A percentile compares a stretch with the other conserved stretches of the same genome.
Evolutionary conservation across 2,329 filamentous ascomycete species (phyloP).

Genomic region (Phoma herbarum): DNA sequence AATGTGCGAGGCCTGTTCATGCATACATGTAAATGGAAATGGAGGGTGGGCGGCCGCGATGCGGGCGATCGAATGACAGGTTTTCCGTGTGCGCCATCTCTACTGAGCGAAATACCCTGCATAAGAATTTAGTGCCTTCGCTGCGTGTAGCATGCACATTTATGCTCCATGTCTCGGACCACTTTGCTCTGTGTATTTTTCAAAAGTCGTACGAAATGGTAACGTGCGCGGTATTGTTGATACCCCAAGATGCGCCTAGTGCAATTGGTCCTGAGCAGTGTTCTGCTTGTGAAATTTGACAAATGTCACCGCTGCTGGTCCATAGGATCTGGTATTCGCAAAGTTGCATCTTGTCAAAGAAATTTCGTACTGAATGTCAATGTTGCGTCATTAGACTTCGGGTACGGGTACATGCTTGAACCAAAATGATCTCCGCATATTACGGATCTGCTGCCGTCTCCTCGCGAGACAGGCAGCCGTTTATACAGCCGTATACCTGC

Average conservation of each 20-base stretch:
- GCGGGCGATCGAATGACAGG: constrained; percentile 40
- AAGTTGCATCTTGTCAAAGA: constrained; percentile 21
- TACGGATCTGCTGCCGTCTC: constrained; percentile 45
- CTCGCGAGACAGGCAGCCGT: constrained; percentile 42
- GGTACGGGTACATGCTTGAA: constrained; percentile 33
- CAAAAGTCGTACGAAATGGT: not conserved
- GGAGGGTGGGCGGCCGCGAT: constrained; percentile 37
- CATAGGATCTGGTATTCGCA: constrained; percentile 14
- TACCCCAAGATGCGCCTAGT: not conserved
- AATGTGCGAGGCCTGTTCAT: constrained; percentile 38
- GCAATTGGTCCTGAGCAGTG: not conserved
- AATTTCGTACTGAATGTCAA: constrained; percentile 23
- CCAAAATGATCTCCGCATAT: constrained; percentile 35
- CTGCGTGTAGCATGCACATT: constrained; percentile 15
- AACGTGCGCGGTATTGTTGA: constrained; percentile 4
- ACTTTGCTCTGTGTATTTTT: not conserved
- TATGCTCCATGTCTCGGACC: constrained; percentile 11
- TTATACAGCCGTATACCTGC: constrained; percentile 29
- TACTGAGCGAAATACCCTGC: constrained; percentile 33
- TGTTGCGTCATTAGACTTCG: constrained; percentile 41
- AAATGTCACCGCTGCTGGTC: not conserved
- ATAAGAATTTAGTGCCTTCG: constrained; percentile 22
- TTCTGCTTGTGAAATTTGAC: not conserved
- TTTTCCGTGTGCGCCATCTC: constrained; percentile 26
- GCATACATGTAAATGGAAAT: constrained; percentile 36